A percentile compares a stretch with the other conserved stretches of the same genome.
Evolutionary conservation across 768 basidiomycete species (phyloP).

Genomic region (Russula emetica): DNA sequence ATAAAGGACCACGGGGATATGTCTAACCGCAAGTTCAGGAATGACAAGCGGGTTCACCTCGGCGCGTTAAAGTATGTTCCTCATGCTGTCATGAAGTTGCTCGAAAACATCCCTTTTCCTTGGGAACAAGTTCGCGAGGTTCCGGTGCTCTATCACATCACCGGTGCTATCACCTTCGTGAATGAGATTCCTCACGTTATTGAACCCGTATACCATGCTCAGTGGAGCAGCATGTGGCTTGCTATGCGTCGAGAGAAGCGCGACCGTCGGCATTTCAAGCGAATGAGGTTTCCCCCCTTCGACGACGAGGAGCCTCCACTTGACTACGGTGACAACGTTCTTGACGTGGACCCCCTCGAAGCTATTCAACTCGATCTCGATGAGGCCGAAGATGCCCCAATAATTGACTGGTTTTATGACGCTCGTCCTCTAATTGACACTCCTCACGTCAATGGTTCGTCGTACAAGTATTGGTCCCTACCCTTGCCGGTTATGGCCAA

Average conservation of each 20-base stretch:
- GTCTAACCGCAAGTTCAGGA: conserved; percentile 98
- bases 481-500: conserved; percentile 95
- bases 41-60: conserved; percentile 98
- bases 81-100: conserved; percentile 97
- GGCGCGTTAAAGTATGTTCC: conserved; percentile 98
- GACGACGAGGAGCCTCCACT: conserved; percentile 99
- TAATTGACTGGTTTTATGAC: conserved; percentile 98
- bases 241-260: conserved; percentile 99
- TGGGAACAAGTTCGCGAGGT: conserved; percentile 99
- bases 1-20: conserved; percentile 99
- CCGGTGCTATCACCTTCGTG: conserved; percentile 98
- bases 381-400: conserved; percentile 82
- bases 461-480: conserved; percentile 91
- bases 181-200: conserved; percentile 97
- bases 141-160: conserved; percentile 97
- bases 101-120: conserved; percentile 96
- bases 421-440: conserved; percentile 91
- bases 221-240: conserved; percentile 99
- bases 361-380: conserved; percentile 97
- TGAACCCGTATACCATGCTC: conserved; percentile 97
- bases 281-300: conserved; percentile 99
- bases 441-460: conserved; percentile 84
- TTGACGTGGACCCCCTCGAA: conserved; percentile 97
- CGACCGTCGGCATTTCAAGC: conserved; percentile 98
- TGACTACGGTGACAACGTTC: conserved; percentile 97